Conservation (phyloP, 441 rosid genomes). For the Sinapis alba region DNA sequence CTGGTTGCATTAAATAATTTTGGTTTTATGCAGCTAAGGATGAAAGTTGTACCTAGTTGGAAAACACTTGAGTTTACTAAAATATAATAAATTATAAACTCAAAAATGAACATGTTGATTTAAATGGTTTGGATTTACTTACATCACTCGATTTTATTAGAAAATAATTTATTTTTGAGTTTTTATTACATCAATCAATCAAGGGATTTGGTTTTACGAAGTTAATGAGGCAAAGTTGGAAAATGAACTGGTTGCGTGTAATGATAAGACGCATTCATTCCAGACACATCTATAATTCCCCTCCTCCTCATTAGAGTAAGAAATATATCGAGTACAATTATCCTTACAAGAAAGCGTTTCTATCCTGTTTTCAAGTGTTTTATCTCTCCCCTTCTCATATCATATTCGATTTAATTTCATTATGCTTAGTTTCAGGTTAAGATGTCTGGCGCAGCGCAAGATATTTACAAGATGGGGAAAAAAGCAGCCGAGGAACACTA, state of each 20-base stretch:
- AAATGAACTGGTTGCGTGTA: not conserved
- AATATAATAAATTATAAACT: too few species aligned
- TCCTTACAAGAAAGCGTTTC: not conserved
- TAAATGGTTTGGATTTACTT: too few species aligned
- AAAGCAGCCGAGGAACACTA: not conserved
- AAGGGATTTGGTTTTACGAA: not conserved
- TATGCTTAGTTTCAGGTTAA: not conserved
- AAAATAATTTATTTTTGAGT: too few species aligned
- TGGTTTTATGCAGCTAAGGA: too few species aligned
- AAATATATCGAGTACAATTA: not conserved
- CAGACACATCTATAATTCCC: not conserved
- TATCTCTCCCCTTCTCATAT: not conserved
- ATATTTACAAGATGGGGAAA: not conserved
- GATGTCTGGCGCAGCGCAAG: not conserved
- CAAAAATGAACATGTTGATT: too few species aligned
- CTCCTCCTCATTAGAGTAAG: not conserved
- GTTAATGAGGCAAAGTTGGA: not conserved
- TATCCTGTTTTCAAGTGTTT: not conserved
- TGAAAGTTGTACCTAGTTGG: too few species aligned
- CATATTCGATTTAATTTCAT: not conserved
- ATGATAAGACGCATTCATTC: not conserved
- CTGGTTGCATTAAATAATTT: too few species aligned
- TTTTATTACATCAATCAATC: too few species aligned
- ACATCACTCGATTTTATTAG: too few species aligned
- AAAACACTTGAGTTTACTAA: too few species aligned